These are phyloP conservation scores for Eucalyptus pauciflora DNA, from an alignment of 345 rosid genomes.

Conservation along the genomic window DNA sequence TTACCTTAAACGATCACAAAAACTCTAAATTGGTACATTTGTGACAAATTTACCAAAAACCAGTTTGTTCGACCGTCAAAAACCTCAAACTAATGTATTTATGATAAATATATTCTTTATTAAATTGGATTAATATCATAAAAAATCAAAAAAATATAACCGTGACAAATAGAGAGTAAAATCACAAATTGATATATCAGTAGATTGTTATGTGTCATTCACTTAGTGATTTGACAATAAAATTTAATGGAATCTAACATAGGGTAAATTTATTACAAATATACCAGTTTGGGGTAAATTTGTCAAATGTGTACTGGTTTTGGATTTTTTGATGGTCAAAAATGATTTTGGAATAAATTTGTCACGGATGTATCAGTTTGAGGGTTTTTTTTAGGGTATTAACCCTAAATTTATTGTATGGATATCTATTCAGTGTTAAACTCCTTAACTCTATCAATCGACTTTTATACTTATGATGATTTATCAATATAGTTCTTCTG, in stretches of 20 bases:
- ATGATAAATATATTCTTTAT: fast-evolving
- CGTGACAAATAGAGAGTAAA: fast-evolving
- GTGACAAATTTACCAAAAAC: fast-evolving
- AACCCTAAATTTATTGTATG: fast-evolving
- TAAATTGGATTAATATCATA: too few species aligned
- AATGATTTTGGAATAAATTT: too few species aligned
- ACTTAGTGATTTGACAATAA: fast-evolving
- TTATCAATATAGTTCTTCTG: fast-evolving
- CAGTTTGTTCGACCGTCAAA: fast-evolving
- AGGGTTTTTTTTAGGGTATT: fast-evolving
- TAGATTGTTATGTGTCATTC: fast-evolving
- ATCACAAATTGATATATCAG: fast-evolving
- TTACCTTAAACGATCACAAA: fast-evolving
- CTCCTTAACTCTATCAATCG: fast-evolving
- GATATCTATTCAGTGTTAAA: fast-evolving
- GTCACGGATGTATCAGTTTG: fast-evolving
- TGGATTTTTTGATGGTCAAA: fast-evolving
- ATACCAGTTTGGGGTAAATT: too few species aligned
- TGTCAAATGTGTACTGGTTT: fast-evolving
- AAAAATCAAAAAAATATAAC: too few species aligned
- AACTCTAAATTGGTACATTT: too few species aligned
- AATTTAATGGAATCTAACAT: fast-evolving
- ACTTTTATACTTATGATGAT: not conserved
- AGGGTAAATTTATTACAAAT: too few species aligned
- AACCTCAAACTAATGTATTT: too few species aligned